These are phyloP conservation scores for Selenicereus undatus DNA, from an alignment of 148 eudicot genomes.

Conservation along the genomic window DNA sequence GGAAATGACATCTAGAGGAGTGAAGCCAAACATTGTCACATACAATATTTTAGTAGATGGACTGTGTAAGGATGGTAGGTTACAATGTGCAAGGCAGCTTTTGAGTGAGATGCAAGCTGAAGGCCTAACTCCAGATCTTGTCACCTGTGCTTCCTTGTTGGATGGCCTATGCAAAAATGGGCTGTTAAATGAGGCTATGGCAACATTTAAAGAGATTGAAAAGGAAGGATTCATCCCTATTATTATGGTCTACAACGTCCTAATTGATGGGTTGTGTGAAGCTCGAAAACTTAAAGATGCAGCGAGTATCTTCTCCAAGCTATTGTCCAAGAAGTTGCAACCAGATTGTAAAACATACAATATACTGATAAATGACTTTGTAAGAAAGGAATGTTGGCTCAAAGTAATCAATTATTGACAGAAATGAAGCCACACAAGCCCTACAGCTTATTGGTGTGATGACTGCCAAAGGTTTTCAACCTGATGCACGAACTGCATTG, in stretches of 20 bases:
- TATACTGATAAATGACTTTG: constrained; percentile 8
- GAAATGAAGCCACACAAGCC: not conserved
- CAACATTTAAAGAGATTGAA: not conserved
- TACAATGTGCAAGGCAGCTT: not conserved
- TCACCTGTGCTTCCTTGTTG: too few species aligned
- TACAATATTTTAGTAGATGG: not conserved
- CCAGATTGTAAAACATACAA: not conserved
- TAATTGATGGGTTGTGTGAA: constrained; percentile 18
- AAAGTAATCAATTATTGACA: not conserved
- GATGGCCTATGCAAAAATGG: not conserved
- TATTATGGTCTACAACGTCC: not conserved
- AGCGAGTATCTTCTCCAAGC: not conserved
- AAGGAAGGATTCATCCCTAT: constrained; percentile 1
- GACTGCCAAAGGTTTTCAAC: not conserved
- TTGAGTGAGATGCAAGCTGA: constrained; percentile 1
- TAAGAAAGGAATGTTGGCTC: not conserved
- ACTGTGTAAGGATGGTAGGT: not conserved
- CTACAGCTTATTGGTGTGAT: not conserved
- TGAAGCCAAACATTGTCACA: not conserved
- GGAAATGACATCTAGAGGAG: not conserved
- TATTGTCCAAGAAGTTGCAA: not conserved
- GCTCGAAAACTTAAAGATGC: constrained; percentile 3
- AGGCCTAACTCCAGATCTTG: not conserved
- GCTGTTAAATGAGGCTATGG: not conserved
- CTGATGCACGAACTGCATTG: not conserved